A percentile compares a stretch with the other conserved stretches of the same genome.
Evolutionary conservation across 768 basidiomycete genomes (phyloP).

Genomic region (Kwoniella dendrophila): DNA sequence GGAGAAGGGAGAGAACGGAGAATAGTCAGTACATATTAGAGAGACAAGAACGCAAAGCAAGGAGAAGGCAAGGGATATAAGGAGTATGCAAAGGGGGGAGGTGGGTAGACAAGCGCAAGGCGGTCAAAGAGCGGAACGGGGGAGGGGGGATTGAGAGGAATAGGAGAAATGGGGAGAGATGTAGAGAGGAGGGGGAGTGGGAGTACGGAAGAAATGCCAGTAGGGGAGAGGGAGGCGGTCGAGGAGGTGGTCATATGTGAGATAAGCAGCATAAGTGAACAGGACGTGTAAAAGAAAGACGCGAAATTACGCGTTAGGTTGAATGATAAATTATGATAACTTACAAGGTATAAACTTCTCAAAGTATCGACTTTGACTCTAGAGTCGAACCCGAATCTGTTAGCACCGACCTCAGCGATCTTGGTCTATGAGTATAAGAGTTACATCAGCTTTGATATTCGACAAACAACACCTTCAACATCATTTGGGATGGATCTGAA

Average conservation of each 20-base stretch:
- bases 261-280: no score
- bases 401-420: conserved; percentile 67
- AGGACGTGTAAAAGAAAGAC: background rate
- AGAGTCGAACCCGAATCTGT: conserved; percentile 87
- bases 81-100: no score
- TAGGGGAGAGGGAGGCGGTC: no score
- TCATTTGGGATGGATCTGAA: background rate
- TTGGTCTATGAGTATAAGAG: conserved; percentile 13
- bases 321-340: no score
- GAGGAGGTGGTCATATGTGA: no score
- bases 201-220: no score
- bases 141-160: background rate
- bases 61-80: background rate
- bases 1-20: background rate
- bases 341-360: conserved; percentile 77
- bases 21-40: background rate
- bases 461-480: background rate
- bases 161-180: background rate
- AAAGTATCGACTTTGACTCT: conserved; percentile 76
- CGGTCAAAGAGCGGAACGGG: background rate
- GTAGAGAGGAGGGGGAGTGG: no score
- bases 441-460: background rate
- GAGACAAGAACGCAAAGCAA: background rate
- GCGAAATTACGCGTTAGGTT: no score
- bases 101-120: background rate